phyloP scores from a whole-genome alignment of 108 stramenopile genomes.

The Discostella pseudostelligera region DNA sequence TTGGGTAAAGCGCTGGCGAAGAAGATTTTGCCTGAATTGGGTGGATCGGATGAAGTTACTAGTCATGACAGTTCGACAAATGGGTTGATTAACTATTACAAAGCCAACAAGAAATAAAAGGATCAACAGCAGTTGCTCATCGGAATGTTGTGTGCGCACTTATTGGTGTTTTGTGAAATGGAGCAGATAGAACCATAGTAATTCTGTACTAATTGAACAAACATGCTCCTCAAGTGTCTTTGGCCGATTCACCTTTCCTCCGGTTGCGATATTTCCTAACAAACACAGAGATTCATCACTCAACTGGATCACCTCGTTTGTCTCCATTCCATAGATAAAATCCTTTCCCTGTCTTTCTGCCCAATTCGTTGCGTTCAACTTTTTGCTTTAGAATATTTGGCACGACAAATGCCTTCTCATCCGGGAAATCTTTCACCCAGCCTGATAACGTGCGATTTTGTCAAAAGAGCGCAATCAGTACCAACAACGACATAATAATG shows the following conservation, averaged over 20 bases:
- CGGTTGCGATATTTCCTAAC: too few species aligned
- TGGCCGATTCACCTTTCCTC: too few species aligned
- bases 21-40: conserved; percentile 76
- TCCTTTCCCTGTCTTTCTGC: conserved; percentile 96
- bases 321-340: conserved; percentile 89
- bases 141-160: too few species aligned
- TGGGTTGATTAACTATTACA: conserved; percentile 86
- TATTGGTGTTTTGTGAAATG: not conserved
- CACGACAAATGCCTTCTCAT: conserved; percentile 90
- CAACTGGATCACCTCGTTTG: conserved; percentile 73
- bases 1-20: conserved; percentile 96
- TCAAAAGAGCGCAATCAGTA: not conserved
- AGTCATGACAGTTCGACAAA: conserved; percentile 84
- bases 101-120: conserved; percentile 58
- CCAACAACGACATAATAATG: not conserved
- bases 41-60: conserved; percentile 40
- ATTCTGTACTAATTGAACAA: too few species aligned
- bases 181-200: too few species aligned
- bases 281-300: too few species aligned
- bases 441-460: conserved; percentile 1
- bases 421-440: conserved; percentile 65
- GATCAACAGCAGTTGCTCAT: too few species aligned
- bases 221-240: too few species aligned
- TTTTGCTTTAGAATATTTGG: conserved; percentile 82
- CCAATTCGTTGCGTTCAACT: conserved; percentile 89